Conservation (phyloP, 1,139 yeast species). For the Taiozyma onychis region DNA sequence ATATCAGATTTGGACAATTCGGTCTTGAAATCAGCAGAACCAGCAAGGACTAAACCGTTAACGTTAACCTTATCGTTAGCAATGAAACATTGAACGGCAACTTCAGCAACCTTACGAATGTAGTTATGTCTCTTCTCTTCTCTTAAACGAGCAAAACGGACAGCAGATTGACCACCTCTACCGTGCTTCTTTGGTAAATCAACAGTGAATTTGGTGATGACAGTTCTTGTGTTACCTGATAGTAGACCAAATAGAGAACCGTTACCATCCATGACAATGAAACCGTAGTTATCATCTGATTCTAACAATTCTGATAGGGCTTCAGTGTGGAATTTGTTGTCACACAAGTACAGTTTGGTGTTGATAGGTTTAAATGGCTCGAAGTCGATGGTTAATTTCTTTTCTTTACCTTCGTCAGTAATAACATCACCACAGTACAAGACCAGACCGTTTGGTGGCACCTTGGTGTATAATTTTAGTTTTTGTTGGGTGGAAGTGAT, state of each 20-base stretch:
- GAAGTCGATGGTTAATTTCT: conserved; percentile 89
- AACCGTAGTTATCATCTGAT: conserved; percentile 93
- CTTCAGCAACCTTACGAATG: conserved; percentile 97
- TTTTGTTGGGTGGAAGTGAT: conserved; percentile 97
- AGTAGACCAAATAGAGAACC: conserved; percentile 96
- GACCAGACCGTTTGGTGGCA: conserved; percentile 92
- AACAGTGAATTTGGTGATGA: conserved; percentile 91
- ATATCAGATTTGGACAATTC: conserved; percentile 90
- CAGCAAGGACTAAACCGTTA: conserved; percentile 91
- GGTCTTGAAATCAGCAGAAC: conserved; percentile 97
- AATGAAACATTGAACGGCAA: conserved; percentile 94
- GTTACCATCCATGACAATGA: conserved; percentile 98
- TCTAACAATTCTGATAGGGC: conserved; percentile 91
- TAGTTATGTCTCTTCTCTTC: conserved; percentile 98
- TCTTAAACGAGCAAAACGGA: conserved; percentile 98
- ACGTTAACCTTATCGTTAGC: conserved; percentile 90
- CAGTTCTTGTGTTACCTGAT: conserved; percentile 94
- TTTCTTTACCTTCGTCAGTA: conserved; percentile 95
- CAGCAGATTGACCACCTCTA: conserved; percentile 99
- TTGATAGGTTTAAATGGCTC: conserved; percentile 98
- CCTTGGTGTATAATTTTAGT: conserved; percentile 79
- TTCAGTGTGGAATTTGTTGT: conserved; percentile 96
- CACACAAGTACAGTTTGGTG: conserved; percentile 92
- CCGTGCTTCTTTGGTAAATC: conserved; percentile 99
- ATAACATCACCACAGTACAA: conserved; percentile 97